Conservation (phyloP, 108 stramenopile genomes). For the Pseudonitzschia pungens region DNA sequence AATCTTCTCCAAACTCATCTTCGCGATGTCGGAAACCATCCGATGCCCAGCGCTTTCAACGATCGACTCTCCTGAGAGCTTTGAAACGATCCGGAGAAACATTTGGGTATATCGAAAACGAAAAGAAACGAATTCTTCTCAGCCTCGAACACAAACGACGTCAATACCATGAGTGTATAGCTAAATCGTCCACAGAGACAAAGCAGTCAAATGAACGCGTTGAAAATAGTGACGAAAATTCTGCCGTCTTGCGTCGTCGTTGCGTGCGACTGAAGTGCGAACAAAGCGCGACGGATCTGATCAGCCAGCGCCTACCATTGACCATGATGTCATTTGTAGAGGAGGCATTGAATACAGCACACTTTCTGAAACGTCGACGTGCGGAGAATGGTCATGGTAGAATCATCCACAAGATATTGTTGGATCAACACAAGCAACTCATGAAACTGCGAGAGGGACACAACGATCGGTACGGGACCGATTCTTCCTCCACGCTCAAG, state of each 20-base stretch:
- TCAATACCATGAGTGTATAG: not conserved
- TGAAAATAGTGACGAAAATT: not conserved
- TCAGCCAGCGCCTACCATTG: not conserved
- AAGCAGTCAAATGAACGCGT: not conserved
- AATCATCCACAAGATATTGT: conserved; percentile 2
- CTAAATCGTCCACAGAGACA: not conserved
- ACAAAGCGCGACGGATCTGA: not conserved
- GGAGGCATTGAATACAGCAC: not conserved
- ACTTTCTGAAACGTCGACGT: not conserved
- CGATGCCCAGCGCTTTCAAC: not conserved
- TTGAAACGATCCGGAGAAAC: not conserved
- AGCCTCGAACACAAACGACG: not conserved
- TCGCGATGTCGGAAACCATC: not conserved
- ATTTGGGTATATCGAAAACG: not conserved
- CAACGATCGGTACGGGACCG: not conserved
- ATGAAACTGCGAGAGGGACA: not conserved
- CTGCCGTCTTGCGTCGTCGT: not conserved
- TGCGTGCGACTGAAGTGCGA: not conserved
- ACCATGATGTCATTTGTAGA: conserved; percentile 7
- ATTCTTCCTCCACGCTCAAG: not conserved
- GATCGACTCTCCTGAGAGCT: not conserved
- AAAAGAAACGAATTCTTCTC: not conserved
- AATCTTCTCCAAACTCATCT: no score
- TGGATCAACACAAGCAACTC: conserved; percentile 10
- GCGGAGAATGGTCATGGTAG: not conserved